These are phyloP conservation scores for Aureobasidium sp. DNA, from an alignment of 2,329 filamentous ascomycete genomes.

Conservation along the genomic window DNA sequence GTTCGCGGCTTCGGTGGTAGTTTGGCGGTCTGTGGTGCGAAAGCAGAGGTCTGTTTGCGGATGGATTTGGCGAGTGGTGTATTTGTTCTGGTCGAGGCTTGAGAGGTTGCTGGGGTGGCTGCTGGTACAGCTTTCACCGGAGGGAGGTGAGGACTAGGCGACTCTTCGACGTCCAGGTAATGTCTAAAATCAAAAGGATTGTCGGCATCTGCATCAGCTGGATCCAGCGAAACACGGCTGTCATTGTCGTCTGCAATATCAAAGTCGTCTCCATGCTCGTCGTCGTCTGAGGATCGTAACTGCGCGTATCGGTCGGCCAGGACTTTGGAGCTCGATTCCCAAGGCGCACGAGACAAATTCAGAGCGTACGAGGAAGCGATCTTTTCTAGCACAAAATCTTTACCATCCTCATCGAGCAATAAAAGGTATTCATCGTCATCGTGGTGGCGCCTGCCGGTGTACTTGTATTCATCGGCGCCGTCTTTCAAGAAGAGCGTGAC, in stretches of 20 bases:
- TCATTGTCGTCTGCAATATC: conserved; percentile 24
- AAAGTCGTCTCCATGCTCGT: conserved; percentile 21
- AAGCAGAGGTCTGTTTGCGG: conserved; percentile 9
- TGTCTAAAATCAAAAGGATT: conserved; percentile 47
- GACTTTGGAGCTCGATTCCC: conserved; percentile 55
- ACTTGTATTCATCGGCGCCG: conserved; percentile 31
- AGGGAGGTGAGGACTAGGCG: conserved; percentile 16
- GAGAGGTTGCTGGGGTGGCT: conserved; percentile 20
- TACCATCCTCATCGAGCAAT: conserved; percentile 66
- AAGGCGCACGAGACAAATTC: conserved; percentile 68
- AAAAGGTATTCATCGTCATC: conserved; percentile 69
- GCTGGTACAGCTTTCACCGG: conserved; percentile 20
- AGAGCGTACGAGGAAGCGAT: conserved; percentile 79
- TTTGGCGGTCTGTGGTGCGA: conserved; percentile 3
- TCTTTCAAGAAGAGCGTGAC: conserved; percentile 21
- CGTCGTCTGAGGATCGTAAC: conserved; percentile 19
- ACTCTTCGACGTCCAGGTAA: conserved; percentile 32
- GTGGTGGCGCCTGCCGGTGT: conserved; percentile 36
- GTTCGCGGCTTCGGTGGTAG: neutral
- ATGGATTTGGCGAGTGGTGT: conserved; percentile 15
- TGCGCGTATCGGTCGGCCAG: conserved; percentile 62
- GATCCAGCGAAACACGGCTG: conserved; percentile 20
- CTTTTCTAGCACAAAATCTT: conserved; percentile 75
- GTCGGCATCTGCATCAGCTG: conserved; percentile 33
- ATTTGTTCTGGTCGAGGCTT: conserved; percentile 10